Evolutionary conservation across 2,329 filamentous ascomycete species (phyloP).

Genomic region (Microdochium bolleyi): DNA sequence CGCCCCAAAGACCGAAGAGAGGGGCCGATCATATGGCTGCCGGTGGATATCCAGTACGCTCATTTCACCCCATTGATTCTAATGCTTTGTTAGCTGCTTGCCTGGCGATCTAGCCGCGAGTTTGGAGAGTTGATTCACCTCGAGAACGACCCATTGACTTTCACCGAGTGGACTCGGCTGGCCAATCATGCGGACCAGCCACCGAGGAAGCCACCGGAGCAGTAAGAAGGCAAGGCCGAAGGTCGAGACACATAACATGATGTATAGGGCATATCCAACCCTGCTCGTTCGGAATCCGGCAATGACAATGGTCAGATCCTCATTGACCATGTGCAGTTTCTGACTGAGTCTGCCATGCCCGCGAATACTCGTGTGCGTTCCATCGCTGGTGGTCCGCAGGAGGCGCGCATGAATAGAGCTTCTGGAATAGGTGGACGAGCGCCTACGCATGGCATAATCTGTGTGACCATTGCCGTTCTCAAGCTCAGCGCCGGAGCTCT

Average conservation of each 20-base stretch:
- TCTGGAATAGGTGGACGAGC: slow-evolving; percentile 53
- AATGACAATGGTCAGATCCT: slow-evolving; percentile 89
- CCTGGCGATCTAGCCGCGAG: slow-evolving; percentile 8
- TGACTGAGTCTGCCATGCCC: slow-evolving; percentile 64
- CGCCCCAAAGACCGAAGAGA: slow-evolving; percentile 60
- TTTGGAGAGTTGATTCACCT: slow-evolving; percentile 41
- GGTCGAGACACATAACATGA: slow-evolving; percentile 62
- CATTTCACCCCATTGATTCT: slow-evolving; percentile 94
- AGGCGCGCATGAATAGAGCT: slow-evolving; percentile 55
- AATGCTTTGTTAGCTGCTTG: background rate
- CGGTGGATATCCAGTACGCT: slow-evolving; percentile 60
- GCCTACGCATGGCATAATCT: slow-evolving; percentile 46
- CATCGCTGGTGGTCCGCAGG: slow-evolving; percentile 61
- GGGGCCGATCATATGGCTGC: slow-evolving; percentile 42
- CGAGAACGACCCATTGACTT: slow-evolving; percentile 87
- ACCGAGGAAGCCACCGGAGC: slow-evolving; percentile 82
- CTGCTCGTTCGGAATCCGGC: slow-evolving; percentile 80
- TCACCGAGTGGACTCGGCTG: slow-evolving; percentile 58
- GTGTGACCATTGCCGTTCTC: slow-evolving; percentile 30
- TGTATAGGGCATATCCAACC: slow-evolving; percentile 61
- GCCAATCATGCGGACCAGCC: slow-evolving; percentile 73
- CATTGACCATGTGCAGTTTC: slow-evolving; percentile 87
- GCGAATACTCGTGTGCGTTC: slow-evolving; percentile 59
- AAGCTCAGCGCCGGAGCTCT: slow-evolving; percentile 31
- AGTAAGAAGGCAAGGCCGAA: slow-evolving; percentile 75